Evolutionary conservation across 345 rosid species (phyloP).

Genomic region (Camelina neglecta): DNA sequence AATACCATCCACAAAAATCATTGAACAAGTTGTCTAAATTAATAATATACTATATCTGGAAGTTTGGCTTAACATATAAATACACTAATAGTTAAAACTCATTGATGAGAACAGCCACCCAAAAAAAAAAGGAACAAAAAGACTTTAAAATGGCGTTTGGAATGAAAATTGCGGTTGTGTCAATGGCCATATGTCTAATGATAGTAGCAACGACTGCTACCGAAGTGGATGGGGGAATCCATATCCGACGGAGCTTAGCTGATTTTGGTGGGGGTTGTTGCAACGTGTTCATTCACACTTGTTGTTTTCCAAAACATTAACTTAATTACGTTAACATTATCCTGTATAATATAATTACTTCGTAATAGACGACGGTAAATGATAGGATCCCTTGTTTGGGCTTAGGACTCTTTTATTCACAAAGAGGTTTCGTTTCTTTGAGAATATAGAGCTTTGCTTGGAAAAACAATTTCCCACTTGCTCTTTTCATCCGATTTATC

Average conservation of each 20-base stretch:
- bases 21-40: constrained; percentile 11
- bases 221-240: background rate
- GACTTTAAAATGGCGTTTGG: constrained; percentile 16
- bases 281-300: constrained; percentile 34
- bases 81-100: background rate
- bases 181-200: constrained; percentile 5
- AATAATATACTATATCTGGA: constrained; percentile 24
- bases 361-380: too few relatives aligned
- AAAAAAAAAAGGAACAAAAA: background rate
- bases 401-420: too few relatives aligned
- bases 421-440: too few relatives aligned
- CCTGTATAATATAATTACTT: too few relatives aligned
- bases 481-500: too few relatives aligned
- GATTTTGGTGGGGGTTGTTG: constrained; percentile 40
- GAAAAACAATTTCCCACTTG: too few relatives aligned
- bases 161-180: constrained; percentile 1
- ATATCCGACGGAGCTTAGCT: constrained; percentile 37
- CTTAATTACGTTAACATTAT: background rate
- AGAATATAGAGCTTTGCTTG: too few relatives aligned
- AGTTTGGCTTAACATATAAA: constrained; percentile 32
- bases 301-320: constrained; percentile 40
- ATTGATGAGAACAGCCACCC: background rate
- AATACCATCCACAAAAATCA: constrained; percentile 7
- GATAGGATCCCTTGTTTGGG: too few relatives aligned
- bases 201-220: constrained; percentile 10